These are phyloP conservation scores for Zygotorulaspora mrakii DNA, from an alignment of 1,139 yeast species.

Conservation along the genomic window DNA sequence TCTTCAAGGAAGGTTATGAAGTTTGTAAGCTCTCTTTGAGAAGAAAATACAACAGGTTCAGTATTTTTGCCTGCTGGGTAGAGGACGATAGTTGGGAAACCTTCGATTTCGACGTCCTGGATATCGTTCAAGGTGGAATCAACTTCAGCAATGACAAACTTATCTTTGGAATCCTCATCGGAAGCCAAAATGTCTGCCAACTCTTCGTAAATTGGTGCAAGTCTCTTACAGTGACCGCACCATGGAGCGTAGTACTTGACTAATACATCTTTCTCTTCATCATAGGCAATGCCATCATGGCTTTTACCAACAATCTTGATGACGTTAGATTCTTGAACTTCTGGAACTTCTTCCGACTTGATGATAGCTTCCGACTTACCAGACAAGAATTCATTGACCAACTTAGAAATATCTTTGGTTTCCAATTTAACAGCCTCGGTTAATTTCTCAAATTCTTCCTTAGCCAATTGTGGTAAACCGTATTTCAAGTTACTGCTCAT, in stretches of 20 bases:
- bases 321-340: slow-evolving; percentile 68
- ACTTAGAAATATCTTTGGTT: slow-evolving; percentile 48
- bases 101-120: slow-evolving; percentile 64
- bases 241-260: slow-evolving; percentile 97
- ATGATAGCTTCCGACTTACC: slow-evolving; percentile 70
- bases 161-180: slow-evolving; percentile 43
- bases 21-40: slow-evolving; percentile 71
- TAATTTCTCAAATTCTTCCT: slow-evolving; percentile 35
- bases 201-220: slow-evolving; percentile 90
- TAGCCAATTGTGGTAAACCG: slow-evolving; percentile 53
- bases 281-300: slow-evolving; percentile 66
- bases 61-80: slow-evolving; percentile 87
- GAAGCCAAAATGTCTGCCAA: slow-evolving; percentile 64
- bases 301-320: slow-evolving; percentile 79
- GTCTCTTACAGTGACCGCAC: slow-evolving; percentile 98
- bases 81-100: slow-evolving; percentile 89
- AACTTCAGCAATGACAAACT: slow-evolving; percentile 75
- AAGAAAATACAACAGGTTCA: slow-evolving; percentile 65
- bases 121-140: slow-evolving; percentile 92
- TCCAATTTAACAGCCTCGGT: slow-evolving; percentile 34
- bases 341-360: slow-evolving; percentile 88
- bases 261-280: slow-evolving; percentile 75
- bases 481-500: slow-evolving; percentile 63
- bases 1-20: slow-evolving; percentile 67
- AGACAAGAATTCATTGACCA: slow-evolving; percentile 58